Evolutionary conservation across 2,329 filamentous ascomycete species (phyloP), one percentile per base, ranked within the genome.

Genomic region (Nigrospora sphaerica): DNA sequence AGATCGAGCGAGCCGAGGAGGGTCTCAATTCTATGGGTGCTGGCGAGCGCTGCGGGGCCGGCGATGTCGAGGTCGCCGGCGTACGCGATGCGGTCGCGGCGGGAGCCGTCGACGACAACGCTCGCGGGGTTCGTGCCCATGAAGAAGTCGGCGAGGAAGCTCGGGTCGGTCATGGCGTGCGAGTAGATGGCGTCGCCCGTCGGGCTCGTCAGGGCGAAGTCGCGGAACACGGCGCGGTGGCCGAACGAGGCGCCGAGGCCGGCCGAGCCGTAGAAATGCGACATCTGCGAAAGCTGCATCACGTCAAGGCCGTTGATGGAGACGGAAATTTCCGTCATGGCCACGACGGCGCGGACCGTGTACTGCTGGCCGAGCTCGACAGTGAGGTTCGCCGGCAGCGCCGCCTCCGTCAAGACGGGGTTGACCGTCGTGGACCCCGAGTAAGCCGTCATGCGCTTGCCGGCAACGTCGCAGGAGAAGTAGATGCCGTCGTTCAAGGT

Each of bases 21-120:
- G 38, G 56, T 59, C 7, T 54, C 43, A 11, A 50, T 45, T 32
- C 54, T 58, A 42, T 57, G 49, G 2, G 62, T 65, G 47, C 59
- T 62, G 4, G 51, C 55, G 4, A 64, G 46, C 2, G 59, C 49
- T 6, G 57, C 50, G n/a, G 37, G 52, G 9, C 55, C 43, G 1
- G 60, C 54, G 41, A 64, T 49, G 39, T 65, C 62, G 14, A 65
- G 53, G 45, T 65, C 62, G 13, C 61, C 62, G 1, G 57, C 48
- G 42, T 64, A 64, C 4, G 61, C 55, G 43, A 63, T 63, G 14
- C 61, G 55, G 49, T 64, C 62, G 5, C 63, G 55, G 6, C 62
- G 56, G 2, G 65, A 65, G 23, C 63, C 65, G 49, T 67, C 65
- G 3, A 67, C 64, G 13, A 59, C 57, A 18, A 55, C 59, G 12